Conservation (phyloP, 108 stramenopile species). For the Cyclotella sp. region DNA sequence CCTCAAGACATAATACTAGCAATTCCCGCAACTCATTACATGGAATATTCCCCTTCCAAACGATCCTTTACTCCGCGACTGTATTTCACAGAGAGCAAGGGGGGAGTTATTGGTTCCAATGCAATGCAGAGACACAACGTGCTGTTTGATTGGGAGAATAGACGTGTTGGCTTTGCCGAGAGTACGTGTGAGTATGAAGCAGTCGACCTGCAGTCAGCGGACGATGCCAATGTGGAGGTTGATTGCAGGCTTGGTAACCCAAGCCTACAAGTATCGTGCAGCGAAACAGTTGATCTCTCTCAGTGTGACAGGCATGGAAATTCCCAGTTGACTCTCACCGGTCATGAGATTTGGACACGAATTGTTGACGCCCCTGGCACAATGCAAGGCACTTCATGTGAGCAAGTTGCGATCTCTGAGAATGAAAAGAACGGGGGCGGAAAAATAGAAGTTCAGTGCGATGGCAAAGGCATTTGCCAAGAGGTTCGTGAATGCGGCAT, state of each 20-base stretch:
- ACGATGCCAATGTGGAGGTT: conserved; percentile 24
- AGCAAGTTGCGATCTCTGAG: conserved; percentile 34
- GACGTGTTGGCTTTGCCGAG: conserved; percentile 84
- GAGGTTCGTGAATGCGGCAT: conserved; percentile 73
- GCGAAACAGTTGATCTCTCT: conserved; percentile 46
- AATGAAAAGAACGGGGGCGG: conserved; percentile 33
- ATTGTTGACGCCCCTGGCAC: conserved; percentile 62
- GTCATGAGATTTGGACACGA: conserved; percentile 72
- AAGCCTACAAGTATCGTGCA: conserved; percentile 39
- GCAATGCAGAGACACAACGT: conserved; percentile 93
- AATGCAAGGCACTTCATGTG: conserved; percentile 55
- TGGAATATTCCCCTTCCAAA: conserved; percentile 37
- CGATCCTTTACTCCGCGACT: conserved; percentile 77
- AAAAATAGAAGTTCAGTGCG: conserved; percentile 53
- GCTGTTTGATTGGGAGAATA: conserved; percentile 82
- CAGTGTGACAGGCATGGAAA: conserved; percentile 15
- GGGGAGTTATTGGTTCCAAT: conserved; percentile 94
- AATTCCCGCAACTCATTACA: conserved; percentile 38
- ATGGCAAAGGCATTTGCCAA: conserved; percentile 65
- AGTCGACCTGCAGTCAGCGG: conserved; percentile 13
- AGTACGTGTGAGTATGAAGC: conserved; percentile 50
- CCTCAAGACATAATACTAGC: conserved; percentile 59
- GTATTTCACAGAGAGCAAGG: conserved; percentile 87
- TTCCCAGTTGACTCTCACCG: conserved; percentile 59
- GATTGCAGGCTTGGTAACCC: conserved; percentile 46